A percentile compares a stretch with the other conserved stretches of the same genome.
Evolutionary conservation across 192 early-diverging fungal genomes (phyloP).

Genomic region (Linnemannia hyalina): DNA sequence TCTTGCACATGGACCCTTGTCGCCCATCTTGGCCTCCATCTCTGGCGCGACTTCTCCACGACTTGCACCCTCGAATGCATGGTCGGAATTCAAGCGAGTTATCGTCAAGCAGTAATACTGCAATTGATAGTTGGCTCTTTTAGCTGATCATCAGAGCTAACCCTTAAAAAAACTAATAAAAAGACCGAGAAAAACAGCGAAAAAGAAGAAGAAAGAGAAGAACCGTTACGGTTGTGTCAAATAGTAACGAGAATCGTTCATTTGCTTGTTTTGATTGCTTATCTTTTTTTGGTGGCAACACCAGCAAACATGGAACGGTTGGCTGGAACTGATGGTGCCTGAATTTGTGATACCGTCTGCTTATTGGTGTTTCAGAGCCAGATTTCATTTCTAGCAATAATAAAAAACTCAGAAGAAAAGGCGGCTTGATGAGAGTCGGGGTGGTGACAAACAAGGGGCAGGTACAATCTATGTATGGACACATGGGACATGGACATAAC

Average conservation of each 20-base stretch:
- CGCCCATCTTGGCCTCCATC: constrained; percentile 42
- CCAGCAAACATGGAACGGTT: not conserved
- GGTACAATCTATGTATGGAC: not conserved
- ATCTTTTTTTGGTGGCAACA: too few species aligned
- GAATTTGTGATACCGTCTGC: not conserved
- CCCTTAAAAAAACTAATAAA: not conserved
- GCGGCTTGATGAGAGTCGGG: not conserved
- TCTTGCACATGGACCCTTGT: constrained; percentile 46
- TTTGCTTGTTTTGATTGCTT: too few species aligned
- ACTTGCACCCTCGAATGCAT: constrained; percentile 48
- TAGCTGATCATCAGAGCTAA: not conserved
- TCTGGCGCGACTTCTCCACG: constrained; percentile 50
- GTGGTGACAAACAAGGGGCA: not conserved
- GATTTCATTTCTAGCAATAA: not conserved
- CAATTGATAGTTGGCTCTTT: not conserved
- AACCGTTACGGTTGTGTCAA: not conserved
- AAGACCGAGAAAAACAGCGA: not conserved
- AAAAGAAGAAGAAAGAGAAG: not conserved
- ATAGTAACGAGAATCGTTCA: too few species aligned
- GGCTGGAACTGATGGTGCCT: not conserved
- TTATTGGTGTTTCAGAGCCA: not conserved
- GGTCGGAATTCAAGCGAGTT: constrained; percentile 56
- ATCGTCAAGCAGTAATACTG: constrained; percentile 38
- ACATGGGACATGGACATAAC: not conserved
- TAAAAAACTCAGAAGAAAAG: not conserved